Conservation (phyloP, 768 basidiomycete genomes). For the Chalciporus sphaerocephalus region DNA sequence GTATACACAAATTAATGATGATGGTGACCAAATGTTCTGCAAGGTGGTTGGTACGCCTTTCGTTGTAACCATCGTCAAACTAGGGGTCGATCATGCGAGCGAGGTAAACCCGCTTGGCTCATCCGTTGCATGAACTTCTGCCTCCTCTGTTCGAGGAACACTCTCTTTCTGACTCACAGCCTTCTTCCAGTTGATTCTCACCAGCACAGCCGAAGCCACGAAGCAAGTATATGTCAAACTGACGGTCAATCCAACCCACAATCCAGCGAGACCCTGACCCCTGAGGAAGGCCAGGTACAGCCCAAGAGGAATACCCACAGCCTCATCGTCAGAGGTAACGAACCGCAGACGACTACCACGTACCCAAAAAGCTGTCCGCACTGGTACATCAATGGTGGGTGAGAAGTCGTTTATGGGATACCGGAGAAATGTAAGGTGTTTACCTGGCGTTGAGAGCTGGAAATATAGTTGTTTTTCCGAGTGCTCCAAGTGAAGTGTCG, state of each 20-base stretch:
- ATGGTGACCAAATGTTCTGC: no score
- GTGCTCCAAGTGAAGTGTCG: constrained; percentile 14
- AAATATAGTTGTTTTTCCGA: constrained; percentile 21
- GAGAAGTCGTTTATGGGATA: not conserved
- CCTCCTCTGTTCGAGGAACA: not conserved
- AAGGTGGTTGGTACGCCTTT: no score
- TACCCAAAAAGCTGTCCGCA: constrained; percentile 31
- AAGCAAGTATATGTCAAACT: constrained; percentile 21
- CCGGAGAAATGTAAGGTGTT: not conserved
- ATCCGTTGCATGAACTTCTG: not conserved
- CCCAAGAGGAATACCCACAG: constrained; percentile 33
- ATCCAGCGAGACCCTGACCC: constrained; percentile 23
- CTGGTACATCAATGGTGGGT: constrained; percentile 4
- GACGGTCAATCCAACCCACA: constrained; percentile 22
- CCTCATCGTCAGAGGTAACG: not conserved
- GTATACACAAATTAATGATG: no score
- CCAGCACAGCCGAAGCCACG: constrained; percentile 18
- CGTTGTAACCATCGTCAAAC: not conserved
- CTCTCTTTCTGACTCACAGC: not conserved
- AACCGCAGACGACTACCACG: constrained; percentile 2
- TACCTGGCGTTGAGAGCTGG: constrained; percentile 24
- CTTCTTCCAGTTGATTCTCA: constrained; percentile 17
- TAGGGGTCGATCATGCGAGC: not conserved
- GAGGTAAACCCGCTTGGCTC: not conserved
- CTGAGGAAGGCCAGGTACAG: constrained; percentile 18